phyloP scores from a whole-genome alignment of 192 early-diverging fungal species.

The Entomortierella parvispora region DNA sequence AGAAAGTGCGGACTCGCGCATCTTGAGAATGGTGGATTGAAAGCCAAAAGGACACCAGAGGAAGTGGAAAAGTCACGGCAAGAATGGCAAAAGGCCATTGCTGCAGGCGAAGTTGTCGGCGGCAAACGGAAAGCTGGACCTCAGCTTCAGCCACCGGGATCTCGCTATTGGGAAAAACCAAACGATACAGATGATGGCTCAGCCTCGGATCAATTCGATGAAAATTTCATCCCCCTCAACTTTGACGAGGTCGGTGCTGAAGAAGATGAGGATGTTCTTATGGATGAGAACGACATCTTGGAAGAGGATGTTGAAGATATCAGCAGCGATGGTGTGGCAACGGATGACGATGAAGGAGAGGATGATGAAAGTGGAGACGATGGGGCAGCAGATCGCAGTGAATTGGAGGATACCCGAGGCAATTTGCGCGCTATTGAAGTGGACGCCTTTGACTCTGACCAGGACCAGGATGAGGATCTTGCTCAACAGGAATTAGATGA shows the following conservation, averaged over 20 bases:
- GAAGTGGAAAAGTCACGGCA: conserved; percentile 21
- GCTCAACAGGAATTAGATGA: background rate
- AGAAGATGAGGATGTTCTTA: conserved; percentile 2
- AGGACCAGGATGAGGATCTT: background rate
- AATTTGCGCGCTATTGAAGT: too few species aligned
- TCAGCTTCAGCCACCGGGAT: background rate
- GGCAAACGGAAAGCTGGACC: background rate
- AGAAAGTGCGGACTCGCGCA: conserved; percentile 72
- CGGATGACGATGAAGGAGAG: conserved; percentile 32
- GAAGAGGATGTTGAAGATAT: conserved; percentile 14
- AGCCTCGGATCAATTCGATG: conserved; percentile 28
- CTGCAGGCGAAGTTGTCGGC: background rate
- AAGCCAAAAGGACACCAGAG: conserved; percentile 17
- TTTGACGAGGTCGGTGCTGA: conserved; percentile 16
- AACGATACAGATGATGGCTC: background rate
- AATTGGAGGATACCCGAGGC: too few species aligned
- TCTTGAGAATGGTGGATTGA: conserved; percentile 40
- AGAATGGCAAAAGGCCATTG: conserved; percentile 2
- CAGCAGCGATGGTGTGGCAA: conserved; percentile 18
- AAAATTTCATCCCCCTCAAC: conserved; percentile 54
- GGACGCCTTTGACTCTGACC: background rate
- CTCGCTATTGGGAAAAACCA: background rate
- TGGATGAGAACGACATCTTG: background rate
- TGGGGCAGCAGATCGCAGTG: conserved; percentile 56
- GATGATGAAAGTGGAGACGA: conserved; percentile 43